phyloP scores from a whole-genome alignment of 208 protist genomes.

The Acanthamoeba culbertsoni region DNA sequence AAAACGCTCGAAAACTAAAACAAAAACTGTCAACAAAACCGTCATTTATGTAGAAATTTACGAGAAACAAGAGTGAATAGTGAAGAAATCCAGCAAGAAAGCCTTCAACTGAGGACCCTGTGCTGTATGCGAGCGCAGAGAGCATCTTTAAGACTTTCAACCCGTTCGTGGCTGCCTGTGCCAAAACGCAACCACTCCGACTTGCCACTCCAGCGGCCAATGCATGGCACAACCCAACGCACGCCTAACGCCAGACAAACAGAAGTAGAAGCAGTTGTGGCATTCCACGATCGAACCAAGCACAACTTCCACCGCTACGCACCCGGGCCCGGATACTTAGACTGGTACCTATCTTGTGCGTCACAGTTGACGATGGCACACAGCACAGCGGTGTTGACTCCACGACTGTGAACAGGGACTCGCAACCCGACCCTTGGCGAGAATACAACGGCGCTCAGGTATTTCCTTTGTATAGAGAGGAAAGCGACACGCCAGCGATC shows the following conservation, averaged over 20 bases:
- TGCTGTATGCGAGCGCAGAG: too few relatives aligned
- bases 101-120: too few relatives aligned
- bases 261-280: not conserved
- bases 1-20: constrained; percentile 70
- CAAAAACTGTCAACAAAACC: too few relatives aligned
- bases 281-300: constrained; percentile 48
- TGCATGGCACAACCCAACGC: too few relatives aligned
- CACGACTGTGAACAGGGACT: not conserved
- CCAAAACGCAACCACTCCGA: too few relatives aligned
- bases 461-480: not conserved
- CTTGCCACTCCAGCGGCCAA: too few relatives aligned
- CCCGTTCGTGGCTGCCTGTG: too few relatives aligned
- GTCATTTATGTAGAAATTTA: too few relatives aligned
- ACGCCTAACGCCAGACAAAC: too few relatives aligned
- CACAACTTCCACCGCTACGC: constrained; percentile 34
- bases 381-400: not conserved
- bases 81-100: too few relatives aligned
- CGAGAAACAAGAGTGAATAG: too few relatives aligned
- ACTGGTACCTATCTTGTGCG: not conserved
- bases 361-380: not conserved
- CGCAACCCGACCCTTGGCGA: not conserved
- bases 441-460: not conserved
- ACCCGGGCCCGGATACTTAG: not conserved
- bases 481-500: not conserved
- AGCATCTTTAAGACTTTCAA: too few relatives aligned